Conservation (phyloP, 129 eudicot species). For the Centrapalus pauciflorus region DNA sequence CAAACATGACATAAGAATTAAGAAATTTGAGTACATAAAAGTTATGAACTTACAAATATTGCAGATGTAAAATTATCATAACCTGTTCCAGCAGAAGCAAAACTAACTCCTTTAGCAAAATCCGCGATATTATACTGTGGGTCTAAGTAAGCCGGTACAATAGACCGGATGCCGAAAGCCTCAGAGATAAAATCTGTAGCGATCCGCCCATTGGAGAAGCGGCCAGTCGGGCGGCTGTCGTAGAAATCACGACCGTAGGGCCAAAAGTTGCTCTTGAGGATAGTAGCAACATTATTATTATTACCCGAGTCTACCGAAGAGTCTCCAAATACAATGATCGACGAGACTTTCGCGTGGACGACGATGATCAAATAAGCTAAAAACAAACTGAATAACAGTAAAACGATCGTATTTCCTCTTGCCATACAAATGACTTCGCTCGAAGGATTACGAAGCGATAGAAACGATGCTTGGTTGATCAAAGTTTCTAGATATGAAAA, state of each 20-base stretch:
- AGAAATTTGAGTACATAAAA: not conserved
- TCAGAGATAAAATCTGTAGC: slow-evolving; percentile 78
- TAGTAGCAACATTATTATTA: slow-evolving; percentile 58
- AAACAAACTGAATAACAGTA: slow-evolving; percentile 30
- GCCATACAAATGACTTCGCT: slow-evolving; percentile 1
- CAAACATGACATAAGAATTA: too few relatives aligned
- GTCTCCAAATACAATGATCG: slow-evolving; percentile 82
- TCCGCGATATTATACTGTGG: slow-evolving; percentile 52
- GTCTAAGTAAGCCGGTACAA: slow-evolving; percentile 72
- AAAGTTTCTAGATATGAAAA: not conserved
- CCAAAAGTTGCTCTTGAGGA: slow-evolving; percentile 61
- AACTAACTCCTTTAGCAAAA: slow-evolving; percentile 80
- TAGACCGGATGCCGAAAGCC: slow-evolving; percentile 63
- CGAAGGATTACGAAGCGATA: not conserved
- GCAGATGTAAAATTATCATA: slow-evolving; percentile 74
- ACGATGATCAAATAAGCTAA: slow-evolving; percentile 16
- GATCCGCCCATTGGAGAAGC: slow-evolving; percentile 82
- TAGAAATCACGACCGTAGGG: slow-evolving; percentile 86
- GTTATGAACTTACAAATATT: slow-evolving; percentile 52
- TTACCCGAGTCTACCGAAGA: slow-evolving; percentile 90
- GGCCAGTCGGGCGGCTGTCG: slow-evolving; percentile 60
- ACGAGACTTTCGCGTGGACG: slow-evolving; percentile 44
- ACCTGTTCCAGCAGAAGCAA: slow-evolving; percentile 94
- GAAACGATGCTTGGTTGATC: not conserved
- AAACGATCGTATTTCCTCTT: slow-evolving; percentile 10